Evolutionary conservation across 305 asterid species (phyloP), one percentile per base, ranked within the genome.

Genomic region (Andrographis paniculata): DNA sequence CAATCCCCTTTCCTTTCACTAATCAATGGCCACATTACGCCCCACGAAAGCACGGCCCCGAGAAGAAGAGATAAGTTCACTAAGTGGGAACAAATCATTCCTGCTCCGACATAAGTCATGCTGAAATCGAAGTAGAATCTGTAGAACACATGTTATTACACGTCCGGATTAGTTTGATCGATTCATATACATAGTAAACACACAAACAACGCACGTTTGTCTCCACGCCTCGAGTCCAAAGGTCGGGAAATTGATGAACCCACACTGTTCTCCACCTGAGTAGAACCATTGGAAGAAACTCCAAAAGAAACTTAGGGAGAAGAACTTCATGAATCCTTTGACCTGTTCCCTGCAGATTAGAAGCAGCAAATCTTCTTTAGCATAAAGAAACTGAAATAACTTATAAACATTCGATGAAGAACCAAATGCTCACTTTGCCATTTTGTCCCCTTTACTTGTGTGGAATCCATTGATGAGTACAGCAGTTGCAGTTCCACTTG

Each of bases 11-110:
- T 74, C 53, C 54, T 74, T 0, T 60, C 60, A 31, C 66, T 24
- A 37, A 87, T 69, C 5, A 87, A 55, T 0, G 96, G 96, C 96
- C 94, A 87, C 94, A 87, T 83, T 18, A 87, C 3, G 0, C 96
- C 96, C 87, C 91, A 83, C 16, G 96, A 87, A 37, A 83, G 78
- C 49, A 87, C 78, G 0, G 93, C 91, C 53, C 96, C 96, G 15
- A 72, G 62, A 17, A 87, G 80, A 65, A 83, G 59, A 30, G 96
- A 87, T 39, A 83, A 61, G 61, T 80, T 87, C 58, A 80, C 96
- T 1, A 83, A 64, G 50, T 87, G 93, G 59, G 96, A 78, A 63
- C 96, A 87, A 37, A 87, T 83, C 93, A 87, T 83, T 56, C 96
- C 96, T 50, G 93, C 94, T 53, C 96, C 96, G 9, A 87, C 52